A percentile compares a stretch with the other conserved stretches of the same genome.
Conservation (phyloP, 1,284 basidiomycete species). For the Sphaerobolus stellatus region DNA sequence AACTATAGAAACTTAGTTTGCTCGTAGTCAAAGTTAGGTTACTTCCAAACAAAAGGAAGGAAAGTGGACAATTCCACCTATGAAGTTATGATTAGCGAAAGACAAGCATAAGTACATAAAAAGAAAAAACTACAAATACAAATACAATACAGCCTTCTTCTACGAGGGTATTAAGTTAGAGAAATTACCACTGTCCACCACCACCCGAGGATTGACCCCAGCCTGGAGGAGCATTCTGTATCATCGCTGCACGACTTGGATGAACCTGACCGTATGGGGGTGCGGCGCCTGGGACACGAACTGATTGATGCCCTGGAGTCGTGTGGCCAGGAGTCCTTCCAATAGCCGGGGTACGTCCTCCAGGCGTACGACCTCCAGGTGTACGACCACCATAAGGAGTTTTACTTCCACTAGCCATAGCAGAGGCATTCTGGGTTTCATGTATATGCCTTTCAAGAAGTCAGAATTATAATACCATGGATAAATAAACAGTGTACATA, state of each 20-base stretch:
- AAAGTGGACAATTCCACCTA: no score
- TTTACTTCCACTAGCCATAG: conserved; percentile 61
- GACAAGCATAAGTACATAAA: no score
- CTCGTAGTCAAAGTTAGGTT: no score
- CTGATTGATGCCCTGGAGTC: conserved; percentile 73
- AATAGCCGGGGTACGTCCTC: conserved; percentile 18
- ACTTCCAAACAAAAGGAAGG: no score
- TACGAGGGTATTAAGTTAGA: no score
- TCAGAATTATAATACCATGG: conserved; percentile 17
- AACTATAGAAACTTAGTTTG: no score
- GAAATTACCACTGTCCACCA: no score
- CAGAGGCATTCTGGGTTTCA: conserved; percentile 77
- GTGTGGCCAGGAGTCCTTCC: conserved; percentile 47
- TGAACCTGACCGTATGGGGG: conserved; percentile 48
- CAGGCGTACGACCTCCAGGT: conserved; percentile 63
- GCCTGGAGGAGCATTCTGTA: conserved; percentile 44
- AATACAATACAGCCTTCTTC: no score
- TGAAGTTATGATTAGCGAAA: no score
- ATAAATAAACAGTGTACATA: conserved; percentile 34
- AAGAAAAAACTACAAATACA: no score
- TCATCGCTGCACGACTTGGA: conserved; percentile 60
- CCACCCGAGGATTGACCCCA: conserved; percentile 30
- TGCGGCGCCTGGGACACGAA: conserved; percentile 67
- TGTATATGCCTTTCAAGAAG: conserved; percentile 61
- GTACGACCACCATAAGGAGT: conserved; percentile 81